Conservation (phyloP, 1,139 yeast species). For the Yamadazyma epiphylla region DNA sequence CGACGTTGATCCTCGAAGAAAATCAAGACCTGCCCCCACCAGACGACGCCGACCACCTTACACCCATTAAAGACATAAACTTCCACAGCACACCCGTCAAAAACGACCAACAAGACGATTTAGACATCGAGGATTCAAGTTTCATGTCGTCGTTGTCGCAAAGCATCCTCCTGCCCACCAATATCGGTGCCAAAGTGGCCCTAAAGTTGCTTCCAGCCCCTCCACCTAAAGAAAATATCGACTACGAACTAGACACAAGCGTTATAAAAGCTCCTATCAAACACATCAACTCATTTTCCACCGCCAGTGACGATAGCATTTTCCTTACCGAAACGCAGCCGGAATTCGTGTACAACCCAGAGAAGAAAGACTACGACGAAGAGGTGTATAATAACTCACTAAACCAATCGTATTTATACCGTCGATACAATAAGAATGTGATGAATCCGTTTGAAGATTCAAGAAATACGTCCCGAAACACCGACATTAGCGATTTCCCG, state of each 20-base stretch:
- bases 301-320: constrained; percentile 16
- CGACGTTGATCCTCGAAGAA: constrained; percentile 5
- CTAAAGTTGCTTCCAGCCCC: constrained; percentile 26
- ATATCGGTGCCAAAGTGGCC: constrained; percentile 38
- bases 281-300: constrained; percentile 19
- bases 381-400: constrained; percentile 10
- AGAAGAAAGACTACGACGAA: constrained; percentile 17
- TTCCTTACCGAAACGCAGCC: constrained; percentile 13
- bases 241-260: constrained; percentile 22
- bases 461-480: constrained; percentile 36
- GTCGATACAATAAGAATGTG: constrained; percentile 9
- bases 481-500: constrained; percentile 14
- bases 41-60: constrained; percentile 1
- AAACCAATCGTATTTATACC: constrained; percentile 15
- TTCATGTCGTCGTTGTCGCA: constrained; percentile 17
- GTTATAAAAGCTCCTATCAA: constrained; percentile 9
- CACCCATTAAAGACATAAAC: constrained; percentile 6
- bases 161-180: constrained; percentile 30
- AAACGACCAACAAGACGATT: constrained; percentile 8
- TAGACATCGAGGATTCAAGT: constrained; percentile 9
- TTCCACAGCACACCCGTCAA: constrained; percentile 2
- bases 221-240: constrained; percentile 12
- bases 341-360: constrained; percentile 21
- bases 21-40: neutral
- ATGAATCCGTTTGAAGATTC: constrained; percentile 17